A percentile compares a stretch with the other conserved stretches of the same genome.
These are phyloP conservation scores for Anthracocystis walkeri DNA, from an alignment of 1,284 basidiomycete genomes.

Conservation along the genomic window DNA sequence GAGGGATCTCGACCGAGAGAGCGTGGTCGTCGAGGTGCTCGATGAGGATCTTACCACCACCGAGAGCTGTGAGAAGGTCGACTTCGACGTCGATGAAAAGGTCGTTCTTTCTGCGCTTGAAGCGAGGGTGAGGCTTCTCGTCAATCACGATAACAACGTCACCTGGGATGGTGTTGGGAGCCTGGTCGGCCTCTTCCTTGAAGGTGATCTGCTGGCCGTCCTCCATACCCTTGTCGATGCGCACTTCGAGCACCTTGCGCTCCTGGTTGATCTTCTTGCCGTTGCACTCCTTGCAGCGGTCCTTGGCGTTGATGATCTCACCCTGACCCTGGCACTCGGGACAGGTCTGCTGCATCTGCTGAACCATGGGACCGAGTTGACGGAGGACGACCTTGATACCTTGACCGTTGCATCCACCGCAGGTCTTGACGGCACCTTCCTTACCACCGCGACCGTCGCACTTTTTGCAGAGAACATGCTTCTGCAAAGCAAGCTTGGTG, in stretches of 20 bases:
- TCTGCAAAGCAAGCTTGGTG: slow-evolving; percentile 95
- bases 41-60: slow-evolving; percentile 89
- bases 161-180: slow-evolving; percentile 88
- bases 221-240: slow-evolving; percentile 99
- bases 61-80: slow-evolving; percentile 92
- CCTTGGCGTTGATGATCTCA: slow-evolving; percentile 93
- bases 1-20: slow-evolving; percentile 81
- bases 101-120: slow-evolving; percentile 94
- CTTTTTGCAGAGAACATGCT: slow-evolving; percentile 91
- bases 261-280: slow-evolving; percentile 95
- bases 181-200: slow-evolving; percentile 94
- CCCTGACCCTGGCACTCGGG: slow-evolving; percentile 91
- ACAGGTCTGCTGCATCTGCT: slow-evolving; percentile 97
- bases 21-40: slow-evolving; percentile 94
- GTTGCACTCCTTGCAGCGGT: slow-evolving; percentile 91
- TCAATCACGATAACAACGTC: slow-evolving; percentile 98
- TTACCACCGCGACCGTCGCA: slow-evolving; percentile 98
- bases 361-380: slow-evolving; percentile 99
- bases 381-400: slow-evolving; percentile 91
- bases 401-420: slow-evolving; percentile 85
- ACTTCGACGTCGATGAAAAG: slow-evolving; percentile 88
- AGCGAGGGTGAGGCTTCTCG: slow-evolving; percentile 90
- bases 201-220: slow-evolving; percentile 96
- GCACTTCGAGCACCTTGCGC: slow-evolving; percentile 97
- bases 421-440: slow-evolving; percentile 89